Conservation (phyloP, 1,139 yeast genomes). For the Meyerozyma carpophila region DNA sequence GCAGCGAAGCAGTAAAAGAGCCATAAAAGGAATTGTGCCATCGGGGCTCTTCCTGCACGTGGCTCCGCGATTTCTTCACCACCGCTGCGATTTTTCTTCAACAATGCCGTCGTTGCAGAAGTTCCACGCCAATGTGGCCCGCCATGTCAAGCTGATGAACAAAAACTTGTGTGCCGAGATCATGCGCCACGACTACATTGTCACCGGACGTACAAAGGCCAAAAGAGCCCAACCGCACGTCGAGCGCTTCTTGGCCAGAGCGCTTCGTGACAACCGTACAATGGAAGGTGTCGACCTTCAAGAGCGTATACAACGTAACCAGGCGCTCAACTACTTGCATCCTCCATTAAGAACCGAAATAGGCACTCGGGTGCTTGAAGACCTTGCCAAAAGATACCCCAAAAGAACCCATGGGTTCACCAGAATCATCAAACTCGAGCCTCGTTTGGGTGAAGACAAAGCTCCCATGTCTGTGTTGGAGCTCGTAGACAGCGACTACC, state of each 20-base stretch:
- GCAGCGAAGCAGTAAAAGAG: no score
- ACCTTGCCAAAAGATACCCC: slow-evolving; percentile 58
- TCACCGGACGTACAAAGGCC: slow-evolving; percentile 43
- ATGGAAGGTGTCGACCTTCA: slow-evolving; percentile 14
- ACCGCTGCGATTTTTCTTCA: not conserved
- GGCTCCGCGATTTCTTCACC: not conserved
- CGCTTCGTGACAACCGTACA: slow-evolving; percentile 17
- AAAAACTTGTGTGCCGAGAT: slow-evolving; percentile 42
- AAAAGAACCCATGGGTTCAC: slow-evolving; percentile 78
- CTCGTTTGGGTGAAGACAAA: slow-evolving; percentile 77
- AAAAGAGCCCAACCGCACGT: slow-evolving; percentile 42
- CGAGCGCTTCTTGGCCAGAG: slow-evolving; percentile 33
- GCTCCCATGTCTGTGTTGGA: slow-evolving; percentile 91
- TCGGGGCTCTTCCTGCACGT: not conserved
- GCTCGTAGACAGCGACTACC: slow-evolving; percentile 70
- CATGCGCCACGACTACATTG: slow-evolving; percentile 42
- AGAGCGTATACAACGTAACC: slow-evolving; percentile 16
- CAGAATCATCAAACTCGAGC: slow-evolving; percentile 77
- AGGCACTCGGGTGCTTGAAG: slow-evolving; percentile 58
- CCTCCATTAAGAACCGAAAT: slow-evolving; percentile 35
- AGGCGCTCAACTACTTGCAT: slow-evolving; percentile 32
- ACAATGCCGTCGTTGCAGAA: slow-evolving; percentile 42
- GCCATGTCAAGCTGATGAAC: slow-evolving; percentile 42
- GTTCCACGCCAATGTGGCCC: slow-evolving; percentile 39
- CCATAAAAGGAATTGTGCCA: no score